These are phyloP conservation scores for Cyphellophora attinorum DNA, from an alignment of 2,329 filamentous ascomycete species.

Conservation along the genomic window DNA sequence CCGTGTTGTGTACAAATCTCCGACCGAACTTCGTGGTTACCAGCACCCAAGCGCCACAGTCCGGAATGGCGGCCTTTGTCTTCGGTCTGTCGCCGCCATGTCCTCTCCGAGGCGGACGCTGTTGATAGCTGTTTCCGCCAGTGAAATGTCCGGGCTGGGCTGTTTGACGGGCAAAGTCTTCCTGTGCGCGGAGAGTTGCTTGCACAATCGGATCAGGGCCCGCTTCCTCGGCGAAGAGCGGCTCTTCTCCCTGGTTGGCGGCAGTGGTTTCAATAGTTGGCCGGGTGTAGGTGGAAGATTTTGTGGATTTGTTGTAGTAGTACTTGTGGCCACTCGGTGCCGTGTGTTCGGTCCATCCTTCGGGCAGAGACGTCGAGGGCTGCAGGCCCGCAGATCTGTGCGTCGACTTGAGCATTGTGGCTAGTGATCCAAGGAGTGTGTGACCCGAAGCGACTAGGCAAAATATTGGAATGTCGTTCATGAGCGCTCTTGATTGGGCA, in stretches of 20 bases:
- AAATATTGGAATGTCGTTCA: too few species aligned
- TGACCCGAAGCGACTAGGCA: too few species aligned
- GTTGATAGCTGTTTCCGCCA: constrained; percentile 46
- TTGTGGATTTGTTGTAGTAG: constrained; percentile 75
- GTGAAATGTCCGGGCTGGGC: constrained; percentile 36
- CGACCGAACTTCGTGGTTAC: constrained; percentile 87
- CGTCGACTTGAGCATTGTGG: constrained; percentile 65
- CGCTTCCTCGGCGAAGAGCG: constrained; percentile 15
- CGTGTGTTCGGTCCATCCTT: constrained; percentile 89
- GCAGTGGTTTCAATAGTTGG: constrained; percentile 32
- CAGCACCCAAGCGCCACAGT: constrained; percentile 76
- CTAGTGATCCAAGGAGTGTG: too few species aligned
- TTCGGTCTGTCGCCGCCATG: constrained; percentile 67
- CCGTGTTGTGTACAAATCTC: constrained; percentile 80
- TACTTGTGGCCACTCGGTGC: constrained; percentile 75
- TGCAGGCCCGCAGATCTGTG: constrained; percentile 38
- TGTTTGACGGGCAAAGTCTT: constrained; percentile 23
- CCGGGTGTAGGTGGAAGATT: constrained; percentile 77
- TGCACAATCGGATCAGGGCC: constrained; percentile 15
- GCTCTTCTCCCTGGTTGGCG: constrained; percentile 22
- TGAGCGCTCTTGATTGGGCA: too few species aligned
- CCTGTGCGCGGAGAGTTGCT: constrained; percentile 13
- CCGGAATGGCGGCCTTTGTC: constrained; percentile 68
- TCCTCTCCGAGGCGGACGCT: constrained; percentile 51
- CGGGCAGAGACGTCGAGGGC: constrained; percentile 54